Evolutionary conservation across 176 grass and related monocot species (phyloP).

Genomic region (Oryza brachyantha): DNA sequence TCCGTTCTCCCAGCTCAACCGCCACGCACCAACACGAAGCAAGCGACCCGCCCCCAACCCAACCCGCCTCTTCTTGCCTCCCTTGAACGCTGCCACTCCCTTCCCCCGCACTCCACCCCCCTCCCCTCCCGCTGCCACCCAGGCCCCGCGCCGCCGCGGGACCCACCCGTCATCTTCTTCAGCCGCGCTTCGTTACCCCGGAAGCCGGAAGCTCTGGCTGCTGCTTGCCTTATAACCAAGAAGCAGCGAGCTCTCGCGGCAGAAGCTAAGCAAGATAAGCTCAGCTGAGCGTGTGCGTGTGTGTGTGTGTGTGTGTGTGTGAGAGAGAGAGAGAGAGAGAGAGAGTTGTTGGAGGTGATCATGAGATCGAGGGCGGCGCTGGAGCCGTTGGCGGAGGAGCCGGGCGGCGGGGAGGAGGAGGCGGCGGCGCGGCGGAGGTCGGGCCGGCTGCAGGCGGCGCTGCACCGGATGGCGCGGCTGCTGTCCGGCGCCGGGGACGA

Average conservation of each 20-base stretch:
- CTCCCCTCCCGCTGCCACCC: background rate
- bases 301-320: too few species aligned
- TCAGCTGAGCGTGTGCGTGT: too few species aligned
- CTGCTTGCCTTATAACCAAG: too few species aligned
- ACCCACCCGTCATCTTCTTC: background rate
- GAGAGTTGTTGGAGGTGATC: background rate
- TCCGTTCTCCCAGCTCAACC: background rate
- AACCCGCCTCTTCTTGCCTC: background rate
- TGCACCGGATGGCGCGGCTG: constrained; percentile 49
- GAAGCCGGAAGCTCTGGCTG: too few species aligned
- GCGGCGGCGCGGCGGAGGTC: constrained; percentile 26
- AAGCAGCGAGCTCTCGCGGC: too few species aligned
- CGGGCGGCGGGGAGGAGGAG: constrained; percentile 55
- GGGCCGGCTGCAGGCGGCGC: constrained; percentile 36
- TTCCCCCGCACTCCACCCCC: constrained; percentile 31
- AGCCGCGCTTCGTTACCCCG: background rate
- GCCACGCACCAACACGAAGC: background rate
- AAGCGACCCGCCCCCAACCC: constrained; percentile 29
- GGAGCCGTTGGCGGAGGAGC: constrained; percentile 94
- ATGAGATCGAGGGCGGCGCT: constrained; percentile 62
- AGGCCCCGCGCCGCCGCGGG: accelerated
- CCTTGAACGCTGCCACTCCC: constrained; percentile 43
- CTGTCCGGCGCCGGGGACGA: constrained; percentile 52
- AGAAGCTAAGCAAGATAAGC: constrained; percentile 24
- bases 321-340: too few species aligned